Evolutionary conservation across 164 flowering plant species (phyloP).

Genomic region (Vitis cinerea): DNA sequence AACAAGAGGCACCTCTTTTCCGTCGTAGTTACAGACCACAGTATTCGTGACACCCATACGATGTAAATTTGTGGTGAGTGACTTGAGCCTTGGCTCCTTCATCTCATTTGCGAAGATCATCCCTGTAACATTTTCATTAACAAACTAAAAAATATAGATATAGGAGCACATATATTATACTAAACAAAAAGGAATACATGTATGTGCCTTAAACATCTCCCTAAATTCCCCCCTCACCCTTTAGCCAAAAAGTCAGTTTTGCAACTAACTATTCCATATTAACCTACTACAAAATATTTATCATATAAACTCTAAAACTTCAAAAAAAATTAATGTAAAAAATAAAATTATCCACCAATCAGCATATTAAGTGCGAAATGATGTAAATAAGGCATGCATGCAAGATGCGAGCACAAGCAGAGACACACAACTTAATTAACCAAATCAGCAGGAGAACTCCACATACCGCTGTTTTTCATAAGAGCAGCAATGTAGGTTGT

Average conservation of each 20-base stretch:
- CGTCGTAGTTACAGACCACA: slow-evolving; percentile 86
- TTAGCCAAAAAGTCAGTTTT: no score
- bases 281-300: no score
- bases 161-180: no score
- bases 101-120: slow-evolving; percentile 93
- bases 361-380: background rate
- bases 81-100: slow-evolving; percentile 80
- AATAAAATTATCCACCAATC: background rate
- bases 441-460: slow-evolving; percentile 2
- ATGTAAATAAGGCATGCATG: background rate
- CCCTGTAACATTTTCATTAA: slow-evolving; percentile 31
- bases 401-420: background rate
- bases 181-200: no score
- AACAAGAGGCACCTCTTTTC: slow-evolving; percentile 71
- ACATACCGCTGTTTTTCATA: slow-evolving; percentile 95
- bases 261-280: no score
- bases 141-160: background rate
- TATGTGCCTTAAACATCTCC: no score
- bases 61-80: slow-evolving; percentile 83
- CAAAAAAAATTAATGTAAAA: no score
- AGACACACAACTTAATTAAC: background rate
- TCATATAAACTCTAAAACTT: no score
- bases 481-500: slow-evolving; percentile 96
- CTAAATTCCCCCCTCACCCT: no score
- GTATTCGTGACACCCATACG: slow-evolving; percentile 98